Base-by-base conservation (phyloP, 2,329 filamentous ascomycete genomes). In the Aspergillus niger region DNA sequence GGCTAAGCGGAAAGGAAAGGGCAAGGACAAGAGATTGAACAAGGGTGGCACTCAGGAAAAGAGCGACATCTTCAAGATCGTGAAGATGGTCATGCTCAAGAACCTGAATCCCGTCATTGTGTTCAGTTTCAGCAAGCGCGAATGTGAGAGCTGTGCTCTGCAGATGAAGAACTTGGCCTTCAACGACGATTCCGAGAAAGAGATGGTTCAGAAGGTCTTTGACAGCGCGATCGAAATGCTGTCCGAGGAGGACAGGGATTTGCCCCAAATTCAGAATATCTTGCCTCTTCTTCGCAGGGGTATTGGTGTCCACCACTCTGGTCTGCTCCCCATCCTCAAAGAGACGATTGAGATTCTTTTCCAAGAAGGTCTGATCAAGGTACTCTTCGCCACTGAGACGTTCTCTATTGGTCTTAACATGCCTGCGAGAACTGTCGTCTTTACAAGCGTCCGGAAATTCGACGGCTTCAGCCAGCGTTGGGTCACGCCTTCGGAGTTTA, bases 341-440 rank as follows among this genome's bases (percentile, higher is more conserved):
- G 95, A 99, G 78, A 97, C 94, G 0, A 98, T 99, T 66, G 95
- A 99, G 80, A 99, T 99, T 76, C 82, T 99, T 44, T 99, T 99
- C 83, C 95, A 99, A 73, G 95, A 99, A 78, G 93, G 93, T 54
- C 81, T 99, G 44, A 97, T 99, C 82, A 99, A 99, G 79, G 94
- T 98, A 8, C 83, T 99, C 0, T 98, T 99, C 64, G 95, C 95
- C 0, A 99, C 95, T 0, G 96, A 99, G 76, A 99, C 95, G 1
- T 99, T 99, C 79, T 98, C 95, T 3, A 99, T 99, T 66, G 95
- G 95, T 62, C 80, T 99, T 60, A 99, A 99, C 82, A 98, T 99
- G 95, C 95, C 95, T 67, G 95, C 95, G 26, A 97, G 97, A 82
- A 99, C 95, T 0, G 95, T 99, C 1, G 93, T 99, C n/a, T 99